Base-by-base conservation (phyloP, 352 stramenopile species). In the Phytophthora europaea region DNA sequence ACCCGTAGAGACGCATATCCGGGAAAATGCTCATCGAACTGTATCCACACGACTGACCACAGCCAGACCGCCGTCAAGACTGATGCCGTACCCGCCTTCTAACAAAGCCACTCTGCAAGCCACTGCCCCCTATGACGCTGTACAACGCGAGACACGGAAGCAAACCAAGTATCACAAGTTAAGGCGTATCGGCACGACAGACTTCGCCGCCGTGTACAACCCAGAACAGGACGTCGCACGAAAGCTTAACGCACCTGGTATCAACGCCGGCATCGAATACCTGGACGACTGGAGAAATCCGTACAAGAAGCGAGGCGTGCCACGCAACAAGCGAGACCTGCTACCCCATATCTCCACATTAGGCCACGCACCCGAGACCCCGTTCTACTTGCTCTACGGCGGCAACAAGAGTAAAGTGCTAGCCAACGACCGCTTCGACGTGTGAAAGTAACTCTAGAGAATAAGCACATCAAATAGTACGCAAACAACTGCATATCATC, bases 101-200 rank as follows among this genome's bases (percentile, higher is more conserved):
- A 80, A 86, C 70, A 92, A 90, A 76, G 54, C 67, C 2, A 82
- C 81, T 40, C 51, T 91, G 16, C 86, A 92, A 70, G 78, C 83
- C 13, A 76, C 66, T 4, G 61, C 75, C 33, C 71, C 67, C 8
- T 94, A 87, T 22, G 75, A 85, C 48, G 68, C 72, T 2, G 67
- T 87, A 18, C 67, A 85, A 23, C 76, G 74, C 22, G 76, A 85
- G 7, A 63, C 80, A 34, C 82, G 80, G 15, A 89, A 82, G 6
- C 75, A 93, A 70, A 88, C 85, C 51, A 85, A 89, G 23, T 91
- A 90, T 40, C 75, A 91, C 59, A 94, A 92, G 59, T 64, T 90
- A 28, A 72, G 81, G 6, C 69, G 75, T 4, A 78, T 90, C 26
- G 73, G 73, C 10, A 61, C 72, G 7, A 73, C 75, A 9, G 81